Percentiles rank a stretch among this genome's conserved stretches.
Conservation (phyloP, 2,329 filamentous ascomycete species). For the Cladosporium sp. region DNA sequence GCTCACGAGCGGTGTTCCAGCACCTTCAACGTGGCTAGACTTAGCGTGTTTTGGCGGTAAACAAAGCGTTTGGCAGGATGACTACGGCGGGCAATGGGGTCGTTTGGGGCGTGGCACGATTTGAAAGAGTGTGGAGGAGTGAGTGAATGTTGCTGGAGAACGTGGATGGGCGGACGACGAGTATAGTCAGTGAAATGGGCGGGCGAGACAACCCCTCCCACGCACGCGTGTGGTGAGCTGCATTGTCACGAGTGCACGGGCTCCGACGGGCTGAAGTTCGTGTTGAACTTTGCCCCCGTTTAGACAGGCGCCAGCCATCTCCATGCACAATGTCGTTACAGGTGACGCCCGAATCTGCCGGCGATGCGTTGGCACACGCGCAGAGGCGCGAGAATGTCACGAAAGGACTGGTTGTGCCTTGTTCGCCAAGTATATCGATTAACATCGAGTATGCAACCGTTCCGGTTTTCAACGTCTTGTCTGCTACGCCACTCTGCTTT, state of each 20-base stretch:
- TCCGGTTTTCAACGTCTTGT: too few relatives aligned
- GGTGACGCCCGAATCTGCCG: slow-evolving; percentile 4
- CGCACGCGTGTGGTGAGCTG: slow-evolving; percentile 3
- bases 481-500: too few relatives aligned
- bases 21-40: neutral
- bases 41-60: slow-evolving; percentile 10
- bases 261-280: neutral
- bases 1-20: slow-evolving; percentile 8
- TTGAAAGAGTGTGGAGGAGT: neutral
- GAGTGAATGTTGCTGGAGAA: slow-evolving; percentile 3
- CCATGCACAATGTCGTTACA: slow-evolving; percentile 8
- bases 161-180: neutral
- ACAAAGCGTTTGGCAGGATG: slow-evolving; percentile 2
- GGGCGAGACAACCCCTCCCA: slow-evolving; percentile 4
- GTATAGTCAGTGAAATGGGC: neutral
- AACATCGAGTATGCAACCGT: too few relatives aligned
- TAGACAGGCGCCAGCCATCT: slow-evolving; percentile 6
- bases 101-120: neutral
- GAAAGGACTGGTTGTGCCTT: slow-evolving; percentile 8
- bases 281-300: slow-evolving; percentile 4
- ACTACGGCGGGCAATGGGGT: neutral
- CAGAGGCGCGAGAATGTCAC: slow-evolving; percentile 6
- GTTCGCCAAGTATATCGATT: too few relatives aligned
- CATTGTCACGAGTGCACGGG: slow-evolving; percentile 7
- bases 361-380: neutral